A percentile compares a stretch with the other conserved stretches of the same genome.
Conservation (phyloP, 805 yeast genomes). For the Candida multigemmis region DNA sequence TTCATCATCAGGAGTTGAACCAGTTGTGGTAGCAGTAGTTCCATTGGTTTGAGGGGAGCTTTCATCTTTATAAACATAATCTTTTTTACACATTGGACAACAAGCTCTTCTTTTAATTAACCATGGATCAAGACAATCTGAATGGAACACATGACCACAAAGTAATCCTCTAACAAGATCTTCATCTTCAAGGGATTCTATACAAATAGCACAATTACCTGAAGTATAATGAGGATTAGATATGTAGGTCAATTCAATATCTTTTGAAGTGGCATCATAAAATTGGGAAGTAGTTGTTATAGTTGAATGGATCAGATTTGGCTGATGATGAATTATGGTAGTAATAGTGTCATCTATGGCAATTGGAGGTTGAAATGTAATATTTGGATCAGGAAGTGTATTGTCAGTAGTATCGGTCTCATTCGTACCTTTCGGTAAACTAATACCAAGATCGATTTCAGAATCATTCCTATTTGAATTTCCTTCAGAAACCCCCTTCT, state of each 20-base stretch:
- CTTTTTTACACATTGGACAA: conserved; percentile 78
- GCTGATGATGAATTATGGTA: too few species aligned
- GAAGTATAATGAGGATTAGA: conserved; percentile 40
- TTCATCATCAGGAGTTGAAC: conserved; percentile 1
- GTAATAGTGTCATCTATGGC: too few species aligned
- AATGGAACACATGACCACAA: conserved; percentile 80
- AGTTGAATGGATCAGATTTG: too few species aligned
- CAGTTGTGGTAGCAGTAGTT: not conserved
- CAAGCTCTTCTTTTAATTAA: conserved; percentile 63
- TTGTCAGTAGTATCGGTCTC: too few species aligned
- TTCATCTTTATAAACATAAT: conserved; percentile 39
- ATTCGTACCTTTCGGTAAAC: too few species aligned
- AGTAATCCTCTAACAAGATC: conserved; percentile 64
- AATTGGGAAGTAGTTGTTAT: too few species aligned
- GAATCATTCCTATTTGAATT: too few species aligned
- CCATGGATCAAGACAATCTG: conserved; percentile 79
- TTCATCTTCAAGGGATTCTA: conserved; percentile 53
- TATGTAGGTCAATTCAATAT: conserved; percentile 2
- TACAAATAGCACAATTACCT: conserved; percentile 73
- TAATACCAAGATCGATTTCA: too few species aligned
- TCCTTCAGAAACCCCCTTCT: too few species aligned
- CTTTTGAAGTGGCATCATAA: too few species aligned
- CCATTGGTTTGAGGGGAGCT: conserved; percentile 1
- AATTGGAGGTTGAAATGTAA: too few species aligned
- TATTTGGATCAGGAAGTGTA: too few species aligned